Evolutionary conservation across 1,284 basidiomycete genomes (phyloP).

Genomic region (Puccinia horiana): DNA sequence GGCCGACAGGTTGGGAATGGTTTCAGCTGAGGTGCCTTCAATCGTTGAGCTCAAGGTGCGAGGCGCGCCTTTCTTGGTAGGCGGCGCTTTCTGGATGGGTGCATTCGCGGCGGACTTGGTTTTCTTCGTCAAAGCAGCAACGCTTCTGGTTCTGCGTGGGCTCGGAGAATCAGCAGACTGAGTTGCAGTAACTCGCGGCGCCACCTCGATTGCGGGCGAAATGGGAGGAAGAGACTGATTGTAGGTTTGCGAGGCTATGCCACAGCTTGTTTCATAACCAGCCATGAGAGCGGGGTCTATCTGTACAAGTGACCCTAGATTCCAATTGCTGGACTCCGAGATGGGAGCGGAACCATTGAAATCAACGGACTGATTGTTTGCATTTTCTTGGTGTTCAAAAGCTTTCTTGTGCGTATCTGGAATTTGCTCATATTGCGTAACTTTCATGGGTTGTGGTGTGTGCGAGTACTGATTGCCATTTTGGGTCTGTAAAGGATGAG

Average conservation of each 20-base stretch:
- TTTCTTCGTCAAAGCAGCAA: slow-evolving; percentile 8
- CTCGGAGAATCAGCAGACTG: background rate
- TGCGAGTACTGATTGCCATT: slow-evolving; percentile 15
- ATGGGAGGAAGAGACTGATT: slow-evolving; percentile 9
- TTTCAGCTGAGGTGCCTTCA: background rate
- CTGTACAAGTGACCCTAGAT: background rate
- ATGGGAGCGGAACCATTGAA: background rate
- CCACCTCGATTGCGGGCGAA: slow-evolving; percentile 16
- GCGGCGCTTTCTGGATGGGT: slow-evolving; percentile 1
- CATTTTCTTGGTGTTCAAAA: background rate
- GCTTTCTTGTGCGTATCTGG: background rate
- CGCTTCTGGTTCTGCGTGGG: slow-evolving; percentile 27
- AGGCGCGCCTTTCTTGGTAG: background rate
- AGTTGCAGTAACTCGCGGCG: background rate
- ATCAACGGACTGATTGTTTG: background rate
- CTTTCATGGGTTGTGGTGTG: background rate
- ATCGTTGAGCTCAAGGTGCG: background rate
- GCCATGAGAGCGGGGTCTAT: slow-evolving; percentile 26
- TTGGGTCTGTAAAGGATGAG: slow-evolving; percentile 27
- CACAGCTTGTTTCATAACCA: slow-evolving; percentile 2
- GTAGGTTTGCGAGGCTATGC: background rate
- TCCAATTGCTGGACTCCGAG: background rate
- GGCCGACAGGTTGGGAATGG: background rate
- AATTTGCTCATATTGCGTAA: slow-evolving; percentile 3
- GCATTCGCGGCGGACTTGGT: background rate